Evolutionary conservation across 208 protist species (phyloP), one percentile per base, ranked within the genome.

Genomic region (Crithidia bombi): DNA sequence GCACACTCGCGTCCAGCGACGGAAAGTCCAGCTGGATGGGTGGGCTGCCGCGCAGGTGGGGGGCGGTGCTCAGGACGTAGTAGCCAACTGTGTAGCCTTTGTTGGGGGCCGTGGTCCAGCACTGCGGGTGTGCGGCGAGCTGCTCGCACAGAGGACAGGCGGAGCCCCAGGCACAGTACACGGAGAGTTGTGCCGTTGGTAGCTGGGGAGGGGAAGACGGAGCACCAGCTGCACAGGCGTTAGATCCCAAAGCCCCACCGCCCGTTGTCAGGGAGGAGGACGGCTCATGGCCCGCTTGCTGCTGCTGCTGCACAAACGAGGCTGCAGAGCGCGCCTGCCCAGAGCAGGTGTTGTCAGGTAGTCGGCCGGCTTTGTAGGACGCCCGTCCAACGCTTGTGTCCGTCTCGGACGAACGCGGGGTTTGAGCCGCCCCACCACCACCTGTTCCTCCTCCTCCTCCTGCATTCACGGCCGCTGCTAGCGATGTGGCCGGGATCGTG

Each of bases 121-220:
- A 59, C 50, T 89, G 58, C 28, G 83, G 78, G 14, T 79, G 62
- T 0, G 73, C 57, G 23, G 83, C 80, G 33, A 94, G 80, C 38
- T 82, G 76, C 59, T 92, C 86, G 32, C 89, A 94, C 35, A 87
- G 69, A 15, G 86, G 80, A 36, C 89, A 94, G 9, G 89, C 89
- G 15, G 82, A 78, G 17, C 89, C 89, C 89, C 89, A 94, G 0
- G 79, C 83, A 63, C 89, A 94, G 62, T 88, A 82, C 35, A 89
- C 86, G 9, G 78, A 70, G 3, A 79, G 57, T 26, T 57, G 49
- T 23, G 51, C 52, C 25, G 54, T 21, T 6, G 62, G 26, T 21
- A 12, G 23, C 44, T 25, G 28, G 21, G n/a, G n/a, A n/a, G n/a
- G n/a, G n/a, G n/a, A n/a, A n/a, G n/a, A n/a, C n/a, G n/a, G n/a